Base-by-base conservation (phyloP, 352 stramenopile genomes). In the Globisporangium acanthophoron region DNA sequence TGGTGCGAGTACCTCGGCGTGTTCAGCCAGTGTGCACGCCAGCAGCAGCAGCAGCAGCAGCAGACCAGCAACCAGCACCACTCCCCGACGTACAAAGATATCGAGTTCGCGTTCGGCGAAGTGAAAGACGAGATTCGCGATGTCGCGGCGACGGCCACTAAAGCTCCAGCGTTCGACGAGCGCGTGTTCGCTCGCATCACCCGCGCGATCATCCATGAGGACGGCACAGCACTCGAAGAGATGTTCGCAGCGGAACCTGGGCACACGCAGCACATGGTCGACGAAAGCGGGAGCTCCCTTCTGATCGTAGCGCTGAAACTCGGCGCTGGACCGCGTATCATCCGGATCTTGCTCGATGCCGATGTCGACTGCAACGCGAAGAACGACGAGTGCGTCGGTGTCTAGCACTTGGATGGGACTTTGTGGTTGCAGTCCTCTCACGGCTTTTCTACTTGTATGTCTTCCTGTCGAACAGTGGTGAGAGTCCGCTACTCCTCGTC, bases 1-100 rank as follows among this genome's bases (percentile, higher is more conserved):
- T 85, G 75, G 75, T 66, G 67, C 60, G 75, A 82, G 48, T 85
- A 82, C 62, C 53, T 85, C 21, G 40, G 67, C 20, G 64, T 77
- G 50, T 67, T 85, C 45, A 78, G 70, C 58, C 72, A 63, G 35
- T 85, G 73, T 39, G 60, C 75, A 12, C 64, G 61, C 2, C 49
- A 68, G 53, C 59, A 60, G 52, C 52, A 31, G 44, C 51, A n/a
- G 35, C 49, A 70, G 46, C 59, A 59, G 51, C 52, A 29, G 44
- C 44, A 15, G 27, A 59, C 15, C 4, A 65, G 27, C n/a, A 61
- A 62, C 35, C 46, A 61, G n/a, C 59, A 56, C 37, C 53, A 53
- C 40, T 66, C 54, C 18, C 41, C 52, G 8, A 33, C 44, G 20
- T 49, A 15, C 44, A 49, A 39, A 54, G 31, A 49, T 4, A 9